Evolutionary conservation across 805 yeast genomes (phyloP), one percentile per base, ranked within the genome.

Genomic region (Nakazawaea wyomingensis): DNA sequence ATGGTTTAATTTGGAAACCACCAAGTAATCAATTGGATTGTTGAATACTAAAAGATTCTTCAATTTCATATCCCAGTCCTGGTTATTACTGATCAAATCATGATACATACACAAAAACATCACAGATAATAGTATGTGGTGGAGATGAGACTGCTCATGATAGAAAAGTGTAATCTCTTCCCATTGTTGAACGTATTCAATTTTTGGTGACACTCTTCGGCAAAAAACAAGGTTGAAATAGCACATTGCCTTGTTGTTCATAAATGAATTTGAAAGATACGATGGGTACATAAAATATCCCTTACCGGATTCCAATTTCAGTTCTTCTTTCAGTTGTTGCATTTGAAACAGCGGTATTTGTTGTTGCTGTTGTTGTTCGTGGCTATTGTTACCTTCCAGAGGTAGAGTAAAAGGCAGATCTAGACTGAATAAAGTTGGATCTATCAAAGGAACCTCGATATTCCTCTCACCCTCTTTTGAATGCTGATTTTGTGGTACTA

Each of bases 231-330:
- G 27, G 27, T 38, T 41, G 36, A 34, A 41, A 19, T 41, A 41
- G n/a, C 14, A 17, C 44, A 41, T 30, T 10, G 33, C 29, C 31
- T 28, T 28, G 24, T 29, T 41, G 36, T 41, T 34, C 22, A 40
- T 27, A 10, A 5, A 17, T 2, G 43, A 32, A 17, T 39, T 14
- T 6, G 27, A 21, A 14, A 40, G 14, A 18, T 40, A 40, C 5
- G 26, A 18, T 4, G 44, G 44, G 16, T 20, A 28, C 26, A n/a
- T 19, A 14, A 34, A 19, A n/a, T n/a, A n/a, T 11, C 11, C 27
- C 18, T 40, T 9, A 17, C 33, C 37, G 16, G 22, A 32, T 17
- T 39, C 24, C 10, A 14, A 26, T 9, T 11, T n/a, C 22, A 36
- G 14, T n/a, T n/a, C n/a, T n/a, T n/a, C n/a, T n/a, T n/a, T n/a